Percentiles rank a stretch among this genome's conserved stretches.
These are phyloP conservation scores for Thelonectria discophora DNA, from an alignment of 2,329 filamentous ascomycete genomes.

Conservation along the genomic window DNA sequence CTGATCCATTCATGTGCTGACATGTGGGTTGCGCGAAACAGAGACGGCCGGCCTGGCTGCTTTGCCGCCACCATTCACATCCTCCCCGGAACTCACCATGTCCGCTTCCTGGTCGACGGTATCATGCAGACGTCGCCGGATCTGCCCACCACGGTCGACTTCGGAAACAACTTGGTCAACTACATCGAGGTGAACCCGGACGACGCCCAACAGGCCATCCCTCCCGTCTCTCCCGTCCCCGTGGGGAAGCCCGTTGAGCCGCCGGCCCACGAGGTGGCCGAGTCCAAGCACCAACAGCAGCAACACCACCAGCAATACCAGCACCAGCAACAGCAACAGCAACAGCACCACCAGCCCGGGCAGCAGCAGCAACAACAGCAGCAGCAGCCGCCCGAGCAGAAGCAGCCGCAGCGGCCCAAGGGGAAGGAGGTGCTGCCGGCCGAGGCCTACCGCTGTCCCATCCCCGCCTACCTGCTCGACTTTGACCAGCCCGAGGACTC, in stretches of 20 bases:
- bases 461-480: constrained; percentile 87
- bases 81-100: constrained; percentile 92
- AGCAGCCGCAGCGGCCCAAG: constrained; percentile 54
- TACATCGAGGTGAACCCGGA: constrained; percentile 93
- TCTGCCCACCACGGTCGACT: constrained; percentile 94
- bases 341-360: neutral
- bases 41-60: constrained; percentile 66
- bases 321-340: constrained; percentile 49
- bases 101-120: constrained; percentile 95
- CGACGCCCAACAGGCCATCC: constrained; percentile 57
- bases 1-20: constrained; percentile 30
- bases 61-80: constrained; percentile 84
- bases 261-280: constrained; percentile 8
- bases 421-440: constrained; percentile 65
- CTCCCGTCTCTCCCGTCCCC: constrained; percentile 45
- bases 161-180: constrained; percentile 97
- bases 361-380: constrained; percentile 18
- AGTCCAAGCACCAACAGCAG: constrained; percentile 8
- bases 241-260: constrained; percentile 43
- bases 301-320: constrained; percentile 36
- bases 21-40: constrained; percentile 39
- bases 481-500: constrained; percentile 86
- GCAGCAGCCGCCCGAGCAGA: constrained; percentile 37
- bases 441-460: constrained; percentile 73
- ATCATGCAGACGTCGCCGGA: constrained; percentile 90